Percentiles rank a stretch among this genome's conserved stretches.
These are phyloP conservation scores for Trichophyton simii DNA, from an alignment of 2,329 filamentous ascomycete genomes.

Conservation along the genomic window DNA sequence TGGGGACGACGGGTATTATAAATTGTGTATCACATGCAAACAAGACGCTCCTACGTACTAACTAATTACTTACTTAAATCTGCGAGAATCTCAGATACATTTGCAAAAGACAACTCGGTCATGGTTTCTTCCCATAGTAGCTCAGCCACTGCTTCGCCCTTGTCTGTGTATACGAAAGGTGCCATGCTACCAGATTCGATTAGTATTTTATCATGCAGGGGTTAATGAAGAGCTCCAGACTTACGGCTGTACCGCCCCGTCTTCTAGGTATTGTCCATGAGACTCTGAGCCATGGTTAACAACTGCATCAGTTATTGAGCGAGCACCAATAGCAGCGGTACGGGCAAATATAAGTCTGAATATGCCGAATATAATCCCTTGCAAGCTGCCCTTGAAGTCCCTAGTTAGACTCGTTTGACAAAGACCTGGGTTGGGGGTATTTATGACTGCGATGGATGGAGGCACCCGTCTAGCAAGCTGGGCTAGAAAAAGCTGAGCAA, in stretches of 20 bases:
- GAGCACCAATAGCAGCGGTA: not conserved
- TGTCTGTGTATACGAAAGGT: not conserved
- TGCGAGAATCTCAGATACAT: not conserved
- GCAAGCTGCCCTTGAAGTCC: not conserved
- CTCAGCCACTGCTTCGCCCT: not conserved
- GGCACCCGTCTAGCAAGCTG: conserved; percentile 22
- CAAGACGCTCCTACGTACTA: not conserved
- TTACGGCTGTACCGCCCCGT: not conserved
- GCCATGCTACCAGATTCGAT: not conserved
- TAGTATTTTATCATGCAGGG: not conserved
- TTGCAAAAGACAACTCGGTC: not conserved
- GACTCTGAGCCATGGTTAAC: not conserved
- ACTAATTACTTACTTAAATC: not conserved
- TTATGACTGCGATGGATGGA: not conserved
- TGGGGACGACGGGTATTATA: too few species aligned
- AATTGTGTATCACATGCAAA: too few species aligned
- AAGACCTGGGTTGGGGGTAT: not conserved
- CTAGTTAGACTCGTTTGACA: not conserved
- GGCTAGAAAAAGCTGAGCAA: conserved; percentile 26
- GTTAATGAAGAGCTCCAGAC: not conserved
- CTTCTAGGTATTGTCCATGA: not conserved
- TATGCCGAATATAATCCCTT: not conserved
- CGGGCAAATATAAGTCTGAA: not conserved
- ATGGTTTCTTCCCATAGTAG: conserved; percentile 2
- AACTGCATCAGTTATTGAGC: not conserved